These are phyloP conservation scores for Hygrophorus russula DNA, from an alignment of 768 basidiomycete genomes.

Conservation along the genomic window DNA sequence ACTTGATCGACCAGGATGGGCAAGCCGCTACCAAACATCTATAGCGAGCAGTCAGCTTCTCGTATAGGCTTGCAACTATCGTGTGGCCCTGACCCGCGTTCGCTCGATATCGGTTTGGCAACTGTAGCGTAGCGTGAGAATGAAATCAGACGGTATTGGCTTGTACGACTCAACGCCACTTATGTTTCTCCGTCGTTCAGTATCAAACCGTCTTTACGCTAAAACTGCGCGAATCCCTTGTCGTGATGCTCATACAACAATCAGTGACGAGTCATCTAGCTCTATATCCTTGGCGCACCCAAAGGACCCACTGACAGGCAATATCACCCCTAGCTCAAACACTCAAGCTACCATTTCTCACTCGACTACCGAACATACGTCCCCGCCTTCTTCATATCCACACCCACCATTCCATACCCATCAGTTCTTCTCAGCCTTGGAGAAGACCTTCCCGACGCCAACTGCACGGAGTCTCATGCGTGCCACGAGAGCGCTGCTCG, in stretches of 20 bases:
- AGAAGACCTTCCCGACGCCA: conserved; percentile 61
- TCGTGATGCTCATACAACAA: no score
- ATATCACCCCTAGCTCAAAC: not conserved
- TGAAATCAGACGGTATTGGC: no score
- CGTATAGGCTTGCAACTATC: conserved; percentile 20
- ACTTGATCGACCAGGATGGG: conserved; percentile 15
- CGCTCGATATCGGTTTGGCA: conserved; percentile 14
- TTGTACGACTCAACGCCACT: not conserved
- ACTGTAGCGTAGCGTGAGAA: conserved; percentile 4
- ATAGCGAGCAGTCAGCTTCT: conserved; percentile 15
- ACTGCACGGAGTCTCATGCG: conserved; percentile 76
- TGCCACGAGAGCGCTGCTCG: conserved; percentile 68
- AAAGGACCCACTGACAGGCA: conserved; percentile 1
- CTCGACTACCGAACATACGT: not conserved
- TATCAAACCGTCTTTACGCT: no score
- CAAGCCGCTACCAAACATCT: conserved; percentile 20
- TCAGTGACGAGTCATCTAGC: no score
- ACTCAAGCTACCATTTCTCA: not conserved
- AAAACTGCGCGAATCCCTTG: no score
- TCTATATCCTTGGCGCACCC: conserved; percentile 5
- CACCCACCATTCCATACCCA: conserved; percentile 80
- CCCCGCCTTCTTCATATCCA: conserved; percentile 29
- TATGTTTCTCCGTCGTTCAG: no score
- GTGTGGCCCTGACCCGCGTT: conserved; percentile 24
- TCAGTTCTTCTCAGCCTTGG: conserved; percentile 58